These are phyloP conservation scores for Acer campestre DNA, from an alignment of 345 rosid species.

Conservation along the genomic window DNA sequence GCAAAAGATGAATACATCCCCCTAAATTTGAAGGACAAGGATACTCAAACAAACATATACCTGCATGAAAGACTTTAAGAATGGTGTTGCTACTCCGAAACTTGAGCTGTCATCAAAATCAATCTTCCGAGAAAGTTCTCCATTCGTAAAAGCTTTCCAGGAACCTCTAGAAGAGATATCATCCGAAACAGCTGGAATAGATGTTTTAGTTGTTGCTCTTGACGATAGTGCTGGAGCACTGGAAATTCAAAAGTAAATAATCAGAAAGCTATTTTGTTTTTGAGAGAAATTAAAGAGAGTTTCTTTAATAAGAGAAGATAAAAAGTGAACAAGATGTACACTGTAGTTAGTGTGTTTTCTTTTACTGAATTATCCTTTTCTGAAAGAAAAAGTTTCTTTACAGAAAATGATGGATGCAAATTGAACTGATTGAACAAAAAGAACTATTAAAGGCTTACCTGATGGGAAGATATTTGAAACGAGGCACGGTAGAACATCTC, in stretches of 20 bases:
- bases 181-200: conserved; percentile 50
- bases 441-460: conserved; percentile 48
- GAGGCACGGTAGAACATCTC: conserved; percentile 92
- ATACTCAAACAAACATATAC: conserved; percentile 32
- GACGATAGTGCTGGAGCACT: conserved; percentile 92
- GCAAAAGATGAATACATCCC: neutral
- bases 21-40: neutral
- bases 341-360: neutral
- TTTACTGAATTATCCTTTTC: neutral
- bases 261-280: neutral
- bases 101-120: conserved; percentile 68
- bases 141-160: conserved; percentile 69
- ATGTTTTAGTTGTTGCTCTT: conserved; percentile 62
- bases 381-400: neutral
- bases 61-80: conserved; percentile 94
- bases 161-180: conserved; percentile 58
- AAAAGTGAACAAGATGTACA: neutral
- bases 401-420: neutral
- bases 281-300: neutral
- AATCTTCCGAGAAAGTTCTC: conserved; percentile 63
- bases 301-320: neutral
- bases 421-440: conserved; percentile 8
- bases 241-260: conserved; percentile 8
- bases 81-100: conserved; percentile 84
- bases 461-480: conserved; percentile 97